Conservation (phyloP, 768 basidiomycete species). For the Leucocoprinus leucothites region DNA sequence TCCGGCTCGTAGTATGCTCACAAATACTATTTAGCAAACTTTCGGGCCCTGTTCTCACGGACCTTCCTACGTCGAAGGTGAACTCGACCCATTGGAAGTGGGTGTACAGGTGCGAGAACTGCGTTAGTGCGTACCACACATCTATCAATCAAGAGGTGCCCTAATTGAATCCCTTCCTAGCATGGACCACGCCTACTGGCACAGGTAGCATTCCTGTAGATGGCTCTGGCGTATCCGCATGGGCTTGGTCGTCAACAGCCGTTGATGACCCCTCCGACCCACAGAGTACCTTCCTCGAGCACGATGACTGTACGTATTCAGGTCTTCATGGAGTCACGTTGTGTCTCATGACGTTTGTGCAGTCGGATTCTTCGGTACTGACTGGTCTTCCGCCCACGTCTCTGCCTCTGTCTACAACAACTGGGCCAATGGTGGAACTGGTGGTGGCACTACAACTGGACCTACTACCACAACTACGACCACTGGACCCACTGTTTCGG, state of each 20-base stretch:
- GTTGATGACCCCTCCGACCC: slow-evolving; percentile 51
- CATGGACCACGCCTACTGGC: slow-evolving; percentile 37
- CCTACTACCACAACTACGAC: slow-evolving; percentile 29
- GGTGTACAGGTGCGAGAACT: slow-evolving; percentile 67
- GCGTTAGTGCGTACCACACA: slow-evolving; percentile 43
- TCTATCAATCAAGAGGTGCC: neutral
- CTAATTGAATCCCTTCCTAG: slow-evolving; percentile 8
- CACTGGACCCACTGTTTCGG: slow-evolving; percentile 26
- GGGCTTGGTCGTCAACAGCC: slow-evolving; percentile 41
- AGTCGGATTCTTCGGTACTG: slow-evolving; percentile 62
- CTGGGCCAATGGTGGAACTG: slow-evolving; percentile 48
- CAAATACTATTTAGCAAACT: slow-evolving; percentile 31
- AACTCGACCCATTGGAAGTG: slow-evolving; percentile 67
- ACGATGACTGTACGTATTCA: slow-evolving; percentile 36
- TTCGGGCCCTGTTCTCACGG: slow-evolving; percentile 49
- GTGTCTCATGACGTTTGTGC: neutral
- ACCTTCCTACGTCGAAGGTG: slow-evolving; percentile 44
- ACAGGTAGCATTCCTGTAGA: slow-evolving; percentile 35
- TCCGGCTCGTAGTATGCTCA: neutral
- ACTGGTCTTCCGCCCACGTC: slow-evolving; percentile 44
- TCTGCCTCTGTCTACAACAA: slow-evolving; percentile 41
- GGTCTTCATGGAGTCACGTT: neutral
- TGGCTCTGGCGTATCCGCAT: slow-evolving; percentile 42
- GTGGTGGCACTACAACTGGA: slow-evolving; percentile 32
- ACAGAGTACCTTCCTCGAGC: slow-evolving; percentile 48